These are phyloP conservation scores for Scheffersomyces spartinae DNA, from an alignment of 805 yeast species.

Conservation along the genomic window DNA sequence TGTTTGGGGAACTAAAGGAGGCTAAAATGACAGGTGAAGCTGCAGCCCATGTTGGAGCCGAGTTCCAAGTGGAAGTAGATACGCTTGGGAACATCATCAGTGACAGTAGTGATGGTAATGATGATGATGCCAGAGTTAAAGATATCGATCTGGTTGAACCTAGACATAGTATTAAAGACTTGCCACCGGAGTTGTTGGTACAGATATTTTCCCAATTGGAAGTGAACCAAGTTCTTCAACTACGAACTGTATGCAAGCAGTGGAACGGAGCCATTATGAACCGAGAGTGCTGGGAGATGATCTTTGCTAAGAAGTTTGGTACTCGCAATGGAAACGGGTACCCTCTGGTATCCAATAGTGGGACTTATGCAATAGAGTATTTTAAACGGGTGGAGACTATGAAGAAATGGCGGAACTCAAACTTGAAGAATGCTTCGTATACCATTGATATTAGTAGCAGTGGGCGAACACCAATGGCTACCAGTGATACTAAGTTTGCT, in stretches of 20 bases:
- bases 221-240: slow-evolving; percentile 17
- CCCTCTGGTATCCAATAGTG: slow-evolving; percentile 22
- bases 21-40: slow-evolving; percentile 1
- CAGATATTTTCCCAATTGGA: slow-evolving; percentile 23
- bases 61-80: slow-evolving; percentile 7
- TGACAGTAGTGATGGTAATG: too few relatives aligned
- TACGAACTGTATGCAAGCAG: slow-evolving; percentile 24
- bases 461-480: too few relatives aligned
- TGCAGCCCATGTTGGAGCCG: neutral
- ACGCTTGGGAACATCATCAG: slow-evolving; percentile 13
- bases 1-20: slow-evolving; percentile 1
- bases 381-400: slow-evolving; percentile 14
- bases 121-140: too few relatives aligned
- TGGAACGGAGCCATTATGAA: slow-evolving; percentile 28
- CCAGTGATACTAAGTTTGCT: too few relatives aligned
- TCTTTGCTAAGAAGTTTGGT: slow-evolving; percentile 20
- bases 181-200: slow-evolving; percentile 25
- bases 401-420: slow-evolving; percentile 27
- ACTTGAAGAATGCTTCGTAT: too few relatives aligned
- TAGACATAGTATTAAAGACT: slow-evolving; percentile 12
- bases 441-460: too few relatives aligned
- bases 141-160: too few relatives aligned
- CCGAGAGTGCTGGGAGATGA: slow-evolving; percentile 22
- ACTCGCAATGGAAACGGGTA: slow-evolving; percentile 19
- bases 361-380: slow-evolving; percentile 27